Evolutionary conservation across 805 yeast species (phyloP).

Genomic region (Nakazawaea wyomingensis): DNA sequence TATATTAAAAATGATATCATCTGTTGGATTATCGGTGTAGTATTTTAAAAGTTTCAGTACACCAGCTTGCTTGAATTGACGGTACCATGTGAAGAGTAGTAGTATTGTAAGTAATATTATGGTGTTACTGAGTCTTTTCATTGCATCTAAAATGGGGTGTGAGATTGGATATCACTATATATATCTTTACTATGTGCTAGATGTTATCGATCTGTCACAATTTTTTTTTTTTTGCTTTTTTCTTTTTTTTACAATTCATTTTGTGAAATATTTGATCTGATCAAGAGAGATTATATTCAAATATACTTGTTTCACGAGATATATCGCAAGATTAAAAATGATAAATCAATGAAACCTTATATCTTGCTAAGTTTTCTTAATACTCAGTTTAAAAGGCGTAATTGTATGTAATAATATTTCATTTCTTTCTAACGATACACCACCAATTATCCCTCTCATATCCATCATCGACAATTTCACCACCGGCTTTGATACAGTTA

Average conservation of each 20-base stretch:
- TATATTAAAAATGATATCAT: constrained; percentile 37
- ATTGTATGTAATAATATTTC: not conserved
- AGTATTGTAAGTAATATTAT: not conserved
- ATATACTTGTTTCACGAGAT: no score
- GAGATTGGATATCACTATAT: no score
- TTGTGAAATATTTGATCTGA: no score
- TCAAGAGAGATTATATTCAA: no score
- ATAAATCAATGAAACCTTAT: not conserved
- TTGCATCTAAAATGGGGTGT: no score
- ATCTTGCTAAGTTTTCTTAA: not conserved
- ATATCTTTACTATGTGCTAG: no score
- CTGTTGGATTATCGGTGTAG: constrained; percentile 29
- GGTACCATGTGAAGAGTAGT: not conserved
- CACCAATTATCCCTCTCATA: constrained; percentile 97
- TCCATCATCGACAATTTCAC: constrained; percentile 59
- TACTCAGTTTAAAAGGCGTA: not conserved
- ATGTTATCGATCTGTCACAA: no score
- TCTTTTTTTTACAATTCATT: no score
- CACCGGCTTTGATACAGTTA: constrained; percentile 72
- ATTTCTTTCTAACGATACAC: constrained; percentile 41
- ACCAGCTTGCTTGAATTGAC: not conserved
- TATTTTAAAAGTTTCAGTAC: constrained; percentile 9
- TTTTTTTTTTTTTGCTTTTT: no score
- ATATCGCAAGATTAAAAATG: no score
- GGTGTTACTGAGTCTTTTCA: no score